Conservation (phyloP, 495 filamentous ascomycete genomes). For the Cladorrhinum samala region DNA sequence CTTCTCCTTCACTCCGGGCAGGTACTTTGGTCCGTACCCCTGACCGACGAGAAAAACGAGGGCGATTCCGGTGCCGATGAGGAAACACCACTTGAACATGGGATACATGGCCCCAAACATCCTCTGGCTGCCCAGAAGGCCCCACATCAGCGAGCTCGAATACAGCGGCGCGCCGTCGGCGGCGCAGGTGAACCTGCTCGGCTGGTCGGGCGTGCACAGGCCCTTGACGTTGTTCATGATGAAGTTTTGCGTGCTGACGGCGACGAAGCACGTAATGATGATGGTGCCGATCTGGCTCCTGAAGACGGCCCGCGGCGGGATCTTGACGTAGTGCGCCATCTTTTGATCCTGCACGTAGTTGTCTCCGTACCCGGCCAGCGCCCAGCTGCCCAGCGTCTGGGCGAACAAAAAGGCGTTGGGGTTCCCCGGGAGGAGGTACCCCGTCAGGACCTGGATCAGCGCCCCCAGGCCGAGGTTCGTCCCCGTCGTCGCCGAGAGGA, state of each 20-base stretch:
- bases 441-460: conserved; percentile 29
- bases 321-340: conserved; percentile 31
- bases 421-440: conserved; percentile 29
- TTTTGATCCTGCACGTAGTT: conserved; percentile 37
- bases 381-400: conserved; percentile 30
- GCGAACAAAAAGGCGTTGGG: conserved; percentile 30
- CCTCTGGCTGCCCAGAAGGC: conserved; percentile 30
- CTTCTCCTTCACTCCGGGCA: conserved; percentile 24
- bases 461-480: conserved; percentile 30
- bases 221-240: conserved; percentile 26
- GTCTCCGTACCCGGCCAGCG: conserved; percentile 27
- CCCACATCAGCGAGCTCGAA: conserved; percentile 30
- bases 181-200: conserved; percentile 28
- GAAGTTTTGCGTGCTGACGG: conserved; percentile 26
- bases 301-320: conserved; percentile 28
- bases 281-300: conserved; percentile 28
- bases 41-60: conserved; percentile 26
- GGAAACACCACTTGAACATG: conserved; percentile 37
- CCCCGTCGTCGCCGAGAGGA: conserved; percentile 32
- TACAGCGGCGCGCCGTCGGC: conserved; percentile 29
- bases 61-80: conserved; percentile 31
- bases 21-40: conserved; percentile 25
- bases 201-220: conserved; percentile 24
- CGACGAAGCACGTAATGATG: conserved; percentile 29
- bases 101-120: conserved; percentile 35